Evolutionary conservation across 495 filamentous ascomycete genomes (phyloP).

Genomic region (Friedmanniomyces simplex): DNA sequence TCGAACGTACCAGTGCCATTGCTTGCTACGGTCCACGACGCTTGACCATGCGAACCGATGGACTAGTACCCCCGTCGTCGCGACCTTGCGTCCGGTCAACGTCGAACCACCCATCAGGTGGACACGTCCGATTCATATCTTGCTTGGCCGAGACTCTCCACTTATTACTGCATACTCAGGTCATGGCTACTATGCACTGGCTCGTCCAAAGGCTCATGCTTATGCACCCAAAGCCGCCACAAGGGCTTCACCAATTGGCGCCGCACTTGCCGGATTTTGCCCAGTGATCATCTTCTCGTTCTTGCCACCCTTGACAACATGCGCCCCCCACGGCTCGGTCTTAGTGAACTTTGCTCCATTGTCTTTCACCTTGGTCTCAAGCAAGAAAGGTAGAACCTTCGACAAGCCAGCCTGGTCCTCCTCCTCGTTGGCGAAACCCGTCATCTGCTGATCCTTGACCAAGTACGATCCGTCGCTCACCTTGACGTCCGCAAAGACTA

Average conservation of each 20-base stretch:
- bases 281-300: conserved; percentile 55
- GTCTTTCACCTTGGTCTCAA: conserved; percentile 49
- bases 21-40: not conserved
- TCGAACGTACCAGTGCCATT: not conserved
- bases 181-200: too few relatives aligned
- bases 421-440: conserved; percentile 59
- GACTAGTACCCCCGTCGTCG: too few relatives aligned
- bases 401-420: conserved; percentile 45
- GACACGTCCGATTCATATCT: too few relatives aligned
- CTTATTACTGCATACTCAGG: too few relatives aligned
- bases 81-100: too few relatives aligned
- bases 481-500: conserved; percentile 49
- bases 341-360: conserved; percentile 48
- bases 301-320: conserved; percentile 46
- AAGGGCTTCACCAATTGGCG: conserved; percentile 45
- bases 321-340: conserved; percentile 47
- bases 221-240: conserved; percentile 23
- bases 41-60: too few relatives aligned
- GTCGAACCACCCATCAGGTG: too few relatives aligned
- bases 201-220: too few relatives aligned
- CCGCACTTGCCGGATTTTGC: conserved; percentile 61
- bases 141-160: too few relatives aligned
- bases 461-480: conserved; percentile 41
- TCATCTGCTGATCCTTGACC: conserved; percentile 47
- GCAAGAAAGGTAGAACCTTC: conserved; percentile 49